phyloP scores from a whole-genome alignment of 78 protist species.

The Protostelium mycophagum region DNA sequence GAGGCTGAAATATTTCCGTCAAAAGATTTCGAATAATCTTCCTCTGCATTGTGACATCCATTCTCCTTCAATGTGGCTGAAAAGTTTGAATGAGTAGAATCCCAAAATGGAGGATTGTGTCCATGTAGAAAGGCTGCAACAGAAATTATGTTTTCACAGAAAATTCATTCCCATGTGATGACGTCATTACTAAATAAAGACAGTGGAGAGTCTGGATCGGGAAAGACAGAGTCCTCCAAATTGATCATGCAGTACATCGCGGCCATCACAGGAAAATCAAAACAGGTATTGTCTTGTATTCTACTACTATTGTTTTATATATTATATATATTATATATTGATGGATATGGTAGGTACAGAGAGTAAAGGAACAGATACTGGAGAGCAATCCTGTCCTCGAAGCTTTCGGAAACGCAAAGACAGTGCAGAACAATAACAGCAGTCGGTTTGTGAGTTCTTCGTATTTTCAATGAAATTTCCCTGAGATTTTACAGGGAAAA shows the following conservation, averaged over 20 bases:
- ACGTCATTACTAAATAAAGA: neutral
- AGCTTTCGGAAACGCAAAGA: slow-evolving; percentile 97
- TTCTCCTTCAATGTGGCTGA: neutral
- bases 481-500: slow-evolving; percentile 23
- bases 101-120: no score
- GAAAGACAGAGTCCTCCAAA: slow-evolving; percentile 58
- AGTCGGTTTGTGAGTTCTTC: slow-evolving; percentile 82
- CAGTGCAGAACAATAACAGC: slow-evolving; percentile 93
- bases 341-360: slow-evolving; percentile 82
- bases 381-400: slow-evolving; percentile 84
- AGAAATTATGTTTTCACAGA: no score
- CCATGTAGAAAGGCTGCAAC: no score
- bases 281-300: no score
- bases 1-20: neutral
- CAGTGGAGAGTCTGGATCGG: slow-evolving; percentile 77
- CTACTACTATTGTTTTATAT: neutral
- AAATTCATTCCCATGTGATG: no score
- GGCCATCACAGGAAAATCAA: slow-evolving; percentile 47
- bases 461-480: slow-evolving; percentile 21
- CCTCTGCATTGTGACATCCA: no score
- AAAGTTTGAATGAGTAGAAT: neutral
- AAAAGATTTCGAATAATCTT: neutral
- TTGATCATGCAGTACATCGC: slow-evolving; percentile 68
- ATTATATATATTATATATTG: slow-evolving; percentile 65
- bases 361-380: slow-evolving; percentile 82